Conservation (phyloP, 768 basidiomycete genomes). For the Boletus tomentosulus region DNA sequence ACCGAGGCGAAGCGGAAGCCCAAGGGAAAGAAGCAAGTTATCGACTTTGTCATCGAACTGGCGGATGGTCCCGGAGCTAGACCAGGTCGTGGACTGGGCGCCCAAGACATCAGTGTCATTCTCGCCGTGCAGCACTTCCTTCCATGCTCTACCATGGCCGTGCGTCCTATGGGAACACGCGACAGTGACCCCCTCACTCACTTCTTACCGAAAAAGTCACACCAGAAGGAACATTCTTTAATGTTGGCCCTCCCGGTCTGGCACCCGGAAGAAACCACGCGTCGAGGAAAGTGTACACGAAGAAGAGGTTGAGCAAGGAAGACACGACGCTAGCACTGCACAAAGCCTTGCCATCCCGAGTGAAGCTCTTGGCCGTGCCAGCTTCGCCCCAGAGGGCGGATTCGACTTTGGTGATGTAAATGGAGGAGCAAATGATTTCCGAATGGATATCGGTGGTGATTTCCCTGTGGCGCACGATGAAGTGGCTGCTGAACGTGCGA, state of each 20-base stretch:
- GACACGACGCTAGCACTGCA: constrained; percentile 62
- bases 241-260: constrained; percentile 80
- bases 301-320: constrained; percentile 66
- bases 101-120: constrained; percentile 64
- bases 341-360: constrained; percentile 57
- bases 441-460: too few species aligned
- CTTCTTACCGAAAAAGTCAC: constrained; percentile 80
- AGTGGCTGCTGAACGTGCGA: too few species aligned
- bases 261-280: constrained; percentile 63
- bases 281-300: constrained; percentile 47
- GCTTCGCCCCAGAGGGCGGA: constrained; percentile 50
- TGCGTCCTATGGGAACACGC: constrained; percentile 82
- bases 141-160: constrained; percentile 79
- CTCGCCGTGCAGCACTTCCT: constrained; percentile 80
- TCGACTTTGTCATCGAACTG: constrained; percentile 87
- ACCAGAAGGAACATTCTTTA: constrained; percentile 70
- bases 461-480: too few species aligned
- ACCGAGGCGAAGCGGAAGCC: constrained; percentile 46
- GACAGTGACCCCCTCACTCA: constrained; percentile 79
- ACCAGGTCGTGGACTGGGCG: constrained; percentile 55
- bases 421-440: constrained; percentile 46
- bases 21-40: constrained; percentile 82
- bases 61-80: constrained; percentile 55
- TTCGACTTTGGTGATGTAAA: constrained; percentile 63
- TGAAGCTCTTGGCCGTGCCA: constrained; percentile 49